A percentile compares a stretch with the other conserved stretches of the same genome.
Conservation (phyloP, 1,284 basidiomycete species). For the Heterobasidion irregulare region DNA sequence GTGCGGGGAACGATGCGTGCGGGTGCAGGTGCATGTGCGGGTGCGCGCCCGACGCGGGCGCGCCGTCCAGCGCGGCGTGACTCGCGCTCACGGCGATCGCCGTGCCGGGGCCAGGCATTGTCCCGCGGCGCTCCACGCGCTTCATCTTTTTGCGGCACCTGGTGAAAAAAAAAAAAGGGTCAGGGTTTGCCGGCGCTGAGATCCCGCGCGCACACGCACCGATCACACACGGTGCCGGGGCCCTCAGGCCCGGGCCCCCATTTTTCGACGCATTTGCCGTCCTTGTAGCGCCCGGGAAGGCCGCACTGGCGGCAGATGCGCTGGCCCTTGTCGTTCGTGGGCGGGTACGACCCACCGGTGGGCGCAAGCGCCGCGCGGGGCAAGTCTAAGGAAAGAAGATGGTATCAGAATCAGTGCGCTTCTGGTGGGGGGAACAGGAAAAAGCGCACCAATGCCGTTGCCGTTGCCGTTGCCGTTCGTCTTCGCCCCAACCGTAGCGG, state of each 20-base stretch:
- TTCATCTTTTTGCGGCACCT: constrained; percentile 83
- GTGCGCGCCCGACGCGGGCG: constrained; percentile 5
- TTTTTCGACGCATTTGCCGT: constrained; percentile 79
- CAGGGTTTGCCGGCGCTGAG: not conserved
- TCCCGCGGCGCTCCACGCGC: constrained; percentile 68
- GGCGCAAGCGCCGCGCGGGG: not conserved
- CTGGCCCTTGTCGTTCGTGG: constrained; percentile 57
- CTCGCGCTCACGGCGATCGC: constrained; percentile 26
- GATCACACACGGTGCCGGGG: constrained; percentile 76
- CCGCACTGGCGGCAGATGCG: constrained; percentile 71
- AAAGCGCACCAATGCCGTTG: constrained; percentile 1
- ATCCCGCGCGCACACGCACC: constrained; percentile 24
- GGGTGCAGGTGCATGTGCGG: constrained; percentile 10
- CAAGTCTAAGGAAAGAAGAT: not conserved
- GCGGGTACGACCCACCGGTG: constrained; percentile 33
- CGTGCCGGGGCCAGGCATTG: constrained; percentile 23
- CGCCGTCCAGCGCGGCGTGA: too few species aligned
- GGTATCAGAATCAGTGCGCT: not conserved
- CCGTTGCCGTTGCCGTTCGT: constrained; percentile 2
- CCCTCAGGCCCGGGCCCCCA: constrained; percentile 81
- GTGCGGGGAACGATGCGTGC: constrained; percentile 19
- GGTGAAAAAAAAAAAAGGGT: not conserved
- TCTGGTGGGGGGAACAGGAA: not conserved
- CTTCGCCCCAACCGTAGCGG: not conserved
- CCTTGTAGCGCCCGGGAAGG: constrained; percentile 63